Percentiles rank a stretch among this genome's conserved stretches.
Evolutionary conservation across 257 asterid genomes (phyloP).

Genomic region (Ilex asprella): DNA sequence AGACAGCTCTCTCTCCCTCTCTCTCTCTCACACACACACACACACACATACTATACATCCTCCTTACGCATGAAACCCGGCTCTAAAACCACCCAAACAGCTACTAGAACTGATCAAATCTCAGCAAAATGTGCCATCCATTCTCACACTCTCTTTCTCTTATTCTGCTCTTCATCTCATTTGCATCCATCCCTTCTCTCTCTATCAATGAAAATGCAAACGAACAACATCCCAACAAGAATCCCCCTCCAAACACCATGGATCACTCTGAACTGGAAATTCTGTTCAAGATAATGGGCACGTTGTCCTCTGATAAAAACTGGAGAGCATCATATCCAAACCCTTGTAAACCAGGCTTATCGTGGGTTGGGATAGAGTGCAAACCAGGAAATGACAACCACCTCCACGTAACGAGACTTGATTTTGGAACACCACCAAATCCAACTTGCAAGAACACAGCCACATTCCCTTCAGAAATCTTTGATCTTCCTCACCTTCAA

Average conservation of each 20-base stretch:
- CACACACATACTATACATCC: background rate
- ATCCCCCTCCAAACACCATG: constrained; percentile 27
- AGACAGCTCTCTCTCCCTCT: background rate
- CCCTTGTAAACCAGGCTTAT: constrained; percentile 61
- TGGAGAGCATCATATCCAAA: constrained; percentile 66
- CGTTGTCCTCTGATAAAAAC: constrained; percentile 44
- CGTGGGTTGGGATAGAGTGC: constrained; percentile 79
- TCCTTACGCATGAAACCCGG: constrained; percentile 12
- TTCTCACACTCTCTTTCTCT: constrained; percentile 14
- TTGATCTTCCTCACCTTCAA: constrained; percentile 58
- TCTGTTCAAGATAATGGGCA: constrained; percentile 66
- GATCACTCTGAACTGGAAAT: constrained; percentile 51
- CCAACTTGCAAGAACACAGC: constrained; percentile 70
- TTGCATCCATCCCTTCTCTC: constrained; percentile 11
- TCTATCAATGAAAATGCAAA: constrained; percentile 2
- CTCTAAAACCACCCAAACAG: constrained; percentile 1
- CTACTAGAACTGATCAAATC: background rate
- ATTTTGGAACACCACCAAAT: constrained; percentile 66
- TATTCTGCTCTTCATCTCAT: constrained; percentile 12
- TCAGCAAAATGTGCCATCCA: constrained; percentile 36
- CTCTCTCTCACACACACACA: no score
- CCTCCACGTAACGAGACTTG: constrained; percentile 61
- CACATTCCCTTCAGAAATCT: constrained; percentile 60
- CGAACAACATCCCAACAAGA: background rate
- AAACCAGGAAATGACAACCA: constrained; percentile 25